Evolutionary conservation across 2,329 filamentous ascomycete genomes (phyloP), one percentile per base, ranked within the genome.

Genomic region (Hypocreales sp.): DNA sequence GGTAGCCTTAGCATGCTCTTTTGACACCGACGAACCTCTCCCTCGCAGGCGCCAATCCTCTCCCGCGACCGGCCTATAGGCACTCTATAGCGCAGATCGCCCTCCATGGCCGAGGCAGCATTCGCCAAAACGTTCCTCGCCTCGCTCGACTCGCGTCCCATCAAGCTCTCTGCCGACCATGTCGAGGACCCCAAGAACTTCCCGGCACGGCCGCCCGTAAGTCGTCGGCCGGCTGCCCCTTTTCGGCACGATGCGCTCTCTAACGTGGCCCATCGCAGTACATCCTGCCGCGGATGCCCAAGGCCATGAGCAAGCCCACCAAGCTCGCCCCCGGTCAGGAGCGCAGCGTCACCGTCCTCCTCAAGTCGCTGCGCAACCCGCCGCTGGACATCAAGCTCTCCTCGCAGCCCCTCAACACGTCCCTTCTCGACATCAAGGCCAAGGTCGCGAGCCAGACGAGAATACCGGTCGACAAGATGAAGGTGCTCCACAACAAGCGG

Each of bases 131-230:
- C 72, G 18, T 94, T 92, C 54, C 73, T 98, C 40, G 62, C 74
- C 28, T 68, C 72, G 14, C 70, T 95, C 35, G 83, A 92, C 55
- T 69, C 73, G 34, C 74, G 77, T 26, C 79, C 84, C 7, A 53
- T 74, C 42, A 92, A 86, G 61, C 69, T 95, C 36, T 73, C 78
- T n/a, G 63, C 80, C 37, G 83, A 95, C 52, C 79, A 94, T 71
- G 75, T 92, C 51, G 81, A 87, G 54, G 82, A 94, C 47, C 73
- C 82, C 26, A 75, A 74, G 42, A 72, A 66, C 39, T 86, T 87
- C 48, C 79, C 81, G 15, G 61, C 79, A 15, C 72, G 79, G 35
- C 65, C 73, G 38, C 78, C 84, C 11, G 87, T 94, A 68, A 20
- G 46, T 13, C 8, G 27, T 23, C 17, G 27, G 19, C 26, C 22